phyloP scores from a whole-genome alignment of 2,329 filamentous ascomycete species.

The Blastomyces parvus region DNA sequence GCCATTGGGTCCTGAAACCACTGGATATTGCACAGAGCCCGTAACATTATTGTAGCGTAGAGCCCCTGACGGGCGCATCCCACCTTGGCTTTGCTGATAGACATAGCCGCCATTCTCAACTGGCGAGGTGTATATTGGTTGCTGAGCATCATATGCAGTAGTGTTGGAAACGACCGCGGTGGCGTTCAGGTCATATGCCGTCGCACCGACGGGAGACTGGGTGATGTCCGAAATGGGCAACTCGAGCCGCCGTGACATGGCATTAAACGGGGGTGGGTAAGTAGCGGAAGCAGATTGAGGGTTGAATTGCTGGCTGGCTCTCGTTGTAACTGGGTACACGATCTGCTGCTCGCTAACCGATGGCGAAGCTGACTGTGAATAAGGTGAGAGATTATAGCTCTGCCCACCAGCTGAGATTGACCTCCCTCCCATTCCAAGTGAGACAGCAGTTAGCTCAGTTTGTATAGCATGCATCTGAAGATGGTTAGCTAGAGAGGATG shows the following conservation, averaged over 20 bases:
- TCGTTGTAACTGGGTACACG: neutral
- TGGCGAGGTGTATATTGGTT: conserved; percentile 21
- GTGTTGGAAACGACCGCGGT: conserved; percentile 21
- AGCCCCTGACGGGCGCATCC: neutral
- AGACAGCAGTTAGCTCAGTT: conserved; percentile 4
- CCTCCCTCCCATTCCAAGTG: neutral
- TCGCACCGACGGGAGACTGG: conserved; percentile 17
- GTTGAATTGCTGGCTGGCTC: conserved; percentile 1
- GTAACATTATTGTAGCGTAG: neutral
- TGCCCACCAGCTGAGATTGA: neutral
- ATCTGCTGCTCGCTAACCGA: conserved; percentile 5
- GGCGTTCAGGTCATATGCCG: conserved; percentile 19
- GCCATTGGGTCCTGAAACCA: neutral
- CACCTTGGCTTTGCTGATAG: conserved; percentile 2
- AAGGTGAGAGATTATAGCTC: conserved; percentile 3
- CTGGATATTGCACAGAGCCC: neutral
- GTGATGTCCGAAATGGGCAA: conserved; percentile 19
- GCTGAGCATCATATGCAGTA: conserved; percentile 18
- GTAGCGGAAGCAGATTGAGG: conserved; percentile 16
- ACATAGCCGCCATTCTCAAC: conserved; percentile 11
- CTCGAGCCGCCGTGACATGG: conserved; percentile 10
- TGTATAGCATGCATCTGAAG: conserved; percentile 11
- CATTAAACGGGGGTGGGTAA: conserved; percentile 19
- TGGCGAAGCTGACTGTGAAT: conserved; percentile 10
- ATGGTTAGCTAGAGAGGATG: conserved; percentile 4